Conservation (phyloP, 257 asterid species). For the Nicotiana noctiflora region DNA sequence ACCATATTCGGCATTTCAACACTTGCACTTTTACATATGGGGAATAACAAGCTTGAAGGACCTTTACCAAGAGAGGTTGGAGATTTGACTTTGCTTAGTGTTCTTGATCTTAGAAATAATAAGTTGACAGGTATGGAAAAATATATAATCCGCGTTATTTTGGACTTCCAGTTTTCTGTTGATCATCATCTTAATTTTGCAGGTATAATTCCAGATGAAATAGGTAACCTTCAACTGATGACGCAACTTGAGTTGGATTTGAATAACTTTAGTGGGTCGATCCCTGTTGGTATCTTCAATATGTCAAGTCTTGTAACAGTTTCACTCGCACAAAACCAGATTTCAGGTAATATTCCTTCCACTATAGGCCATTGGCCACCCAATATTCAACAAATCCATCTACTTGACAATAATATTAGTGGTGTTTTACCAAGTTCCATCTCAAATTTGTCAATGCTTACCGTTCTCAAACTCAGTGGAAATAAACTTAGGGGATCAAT, state of each 20-base stretch:
- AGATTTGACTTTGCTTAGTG: not conserved
- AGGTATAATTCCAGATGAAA: conserved; percentile 27
- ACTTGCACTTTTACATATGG: conserved; percentile 9
- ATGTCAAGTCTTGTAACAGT: conserved; percentile 19
- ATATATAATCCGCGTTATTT: not conserved
- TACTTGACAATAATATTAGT: not conserved
- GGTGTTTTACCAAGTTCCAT: conserved; percentile 18
- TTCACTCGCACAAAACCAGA: conserved; percentile 14
- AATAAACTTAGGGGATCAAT: conserved; percentile 9
- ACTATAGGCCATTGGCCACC: conserved; percentile 5
- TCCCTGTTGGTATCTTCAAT: conserved; percentile 19
- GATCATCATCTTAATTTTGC: not conserved
- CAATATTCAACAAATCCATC: not conserved
- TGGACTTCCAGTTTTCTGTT: not conserved
- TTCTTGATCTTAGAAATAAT: conserved; percentile 16
- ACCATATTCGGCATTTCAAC: conserved; percentile 19
- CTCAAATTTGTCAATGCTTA: conserved; percentile 12
- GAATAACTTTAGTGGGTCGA: conserved; percentile 15
- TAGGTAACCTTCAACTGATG: conserved; percentile 20
- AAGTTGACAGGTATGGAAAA: conserved; percentile 13
- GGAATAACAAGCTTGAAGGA: not conserved
- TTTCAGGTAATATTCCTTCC: conserved; percentile 24
- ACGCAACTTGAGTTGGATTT: not conserved
- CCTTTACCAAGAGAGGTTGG: not conserved
- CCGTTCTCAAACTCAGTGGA: not conserved